Base-by-base conservation (phyloP, 2,329 filamentous ascomycete species). In the Neopestalotiopsis sp. region DNA sequence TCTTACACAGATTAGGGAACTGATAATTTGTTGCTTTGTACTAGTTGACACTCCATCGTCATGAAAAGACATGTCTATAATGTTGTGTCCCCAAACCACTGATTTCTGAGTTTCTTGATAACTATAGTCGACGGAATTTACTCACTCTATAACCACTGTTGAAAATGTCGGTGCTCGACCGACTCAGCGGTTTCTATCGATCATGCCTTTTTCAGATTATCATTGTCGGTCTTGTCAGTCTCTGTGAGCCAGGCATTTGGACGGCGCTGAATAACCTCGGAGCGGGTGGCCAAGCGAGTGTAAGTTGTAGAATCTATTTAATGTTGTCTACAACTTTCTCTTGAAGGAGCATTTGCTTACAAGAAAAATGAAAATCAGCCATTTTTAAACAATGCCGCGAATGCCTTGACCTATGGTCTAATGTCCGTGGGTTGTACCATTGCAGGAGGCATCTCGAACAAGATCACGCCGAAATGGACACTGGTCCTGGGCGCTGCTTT, bases 171-270 rank as follows among this genome's bases (percentile, higher is more conserved):
- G 14, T 59, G 14, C 4, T 38, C 7, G 24, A 28, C n/a, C 40
- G 61, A 10, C 24, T 64, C 24, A 20, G 40, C 28, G 34, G 13
- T 6, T 30, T 64, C 17, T 64, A 64, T 10, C 61, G 61, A 28
- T 64, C 61, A 30, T 64, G 61, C 28, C 61, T 64, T 10, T 64
- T 64, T 24, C 61, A 64, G 38, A 52, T 64, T 10, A 64, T 64
- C 12, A 64, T 64, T 9, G 61, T 64, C 7, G 61, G 61, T 20
- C 40, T 64, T 20, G 61, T 64, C 38, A 64, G 61, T 40, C 61
- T 64, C 28, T 64, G 61, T 17, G 61, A 64, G 34, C 61, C 61
- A n/a, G 61, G 61, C 20, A 64, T 64, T 14, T 64, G 61, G 61
- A 64, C 61, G 4, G 61, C 61, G 1, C 20, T 64, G 5, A 64